These are phyloP conservation scores for Rhodosporidiobolus sp. DNA, from an alignment of 768 basidiomycete species.

Conservation along the genomic window DNA sequence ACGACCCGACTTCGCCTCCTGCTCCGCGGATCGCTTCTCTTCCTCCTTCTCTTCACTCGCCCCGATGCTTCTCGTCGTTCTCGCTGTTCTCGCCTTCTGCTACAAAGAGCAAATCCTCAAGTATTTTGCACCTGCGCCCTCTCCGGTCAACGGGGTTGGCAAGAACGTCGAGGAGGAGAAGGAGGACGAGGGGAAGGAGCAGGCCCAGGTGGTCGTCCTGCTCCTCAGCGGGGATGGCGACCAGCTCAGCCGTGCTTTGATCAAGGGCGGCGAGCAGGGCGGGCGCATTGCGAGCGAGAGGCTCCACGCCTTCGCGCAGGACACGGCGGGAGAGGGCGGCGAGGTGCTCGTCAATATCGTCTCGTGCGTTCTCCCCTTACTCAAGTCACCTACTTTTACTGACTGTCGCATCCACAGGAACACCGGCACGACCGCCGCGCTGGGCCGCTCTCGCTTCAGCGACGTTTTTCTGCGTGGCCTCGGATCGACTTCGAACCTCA, in stretches of 20 bases:
- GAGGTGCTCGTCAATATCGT: constrained; percentile 5
- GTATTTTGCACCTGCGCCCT: not conserved
- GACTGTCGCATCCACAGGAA: not conserved
- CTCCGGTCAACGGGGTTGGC: no score
- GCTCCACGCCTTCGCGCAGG: not conserved
- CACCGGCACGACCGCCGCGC: not conserved
- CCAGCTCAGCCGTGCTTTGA: not conserved
- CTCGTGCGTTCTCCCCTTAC: not conserved
- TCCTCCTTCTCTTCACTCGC: no score
- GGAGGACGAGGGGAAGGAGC: no score
- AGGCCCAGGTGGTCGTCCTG: not conserved
- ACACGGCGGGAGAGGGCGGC: not conserved
- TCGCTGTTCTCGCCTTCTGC: not conserved
- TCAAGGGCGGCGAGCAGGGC: not conserved
- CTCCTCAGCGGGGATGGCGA: constrained; percentile 10
- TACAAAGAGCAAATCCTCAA: not conserved
- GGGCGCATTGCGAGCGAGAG: not conserved
- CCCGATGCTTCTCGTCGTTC: no score
- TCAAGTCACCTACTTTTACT: not conserved
- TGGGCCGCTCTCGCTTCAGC: no score
- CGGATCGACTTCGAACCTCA: not conserved
- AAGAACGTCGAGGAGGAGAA: no score
- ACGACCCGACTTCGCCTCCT: no score
- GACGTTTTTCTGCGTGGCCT: constrained; percentile 8
- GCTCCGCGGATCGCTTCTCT: no score